Conservation (phyloP, 306 rosid genomes). For the Nissolia schottii region DNA sequence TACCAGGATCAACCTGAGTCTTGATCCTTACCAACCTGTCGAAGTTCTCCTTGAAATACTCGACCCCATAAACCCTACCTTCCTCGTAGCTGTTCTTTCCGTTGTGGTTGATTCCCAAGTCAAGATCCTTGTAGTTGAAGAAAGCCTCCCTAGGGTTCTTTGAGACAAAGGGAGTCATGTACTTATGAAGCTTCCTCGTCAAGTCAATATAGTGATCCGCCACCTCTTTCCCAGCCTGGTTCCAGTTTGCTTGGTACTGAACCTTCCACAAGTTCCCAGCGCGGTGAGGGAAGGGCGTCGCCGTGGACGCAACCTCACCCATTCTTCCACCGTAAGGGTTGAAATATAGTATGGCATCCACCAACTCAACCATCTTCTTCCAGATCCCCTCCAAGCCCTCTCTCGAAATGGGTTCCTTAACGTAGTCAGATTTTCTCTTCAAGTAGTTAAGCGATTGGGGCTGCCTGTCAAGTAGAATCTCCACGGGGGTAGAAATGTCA, state of each 20-base stretch:
- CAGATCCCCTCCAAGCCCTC: too few species aligned
- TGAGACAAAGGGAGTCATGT: constrained; percentile 48
- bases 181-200: constrained; percentile 38
- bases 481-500: constrained; percentile 27
- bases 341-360: constrained; percentile 33
- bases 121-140: constrained; percentile 52
- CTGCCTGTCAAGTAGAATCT: constrained; percentile 41
- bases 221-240: constrained; percentile 27
- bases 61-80: constrained; percentile 43
- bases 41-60: too few species aligned
- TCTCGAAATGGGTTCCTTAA: constrained; percentile 41
- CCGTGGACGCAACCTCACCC: constrained; percentile 39
- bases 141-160: constrained; percentile 48
- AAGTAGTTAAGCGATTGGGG: constrained; percentile 31
- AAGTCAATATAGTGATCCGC: constrained; percentile 16
- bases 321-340: constrained; percentile 55
- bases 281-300: constrained; percentile 52
- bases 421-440: constrained; percentile 56
- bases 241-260: constrained; percentile 53
- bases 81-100: constrained; percentile 33
- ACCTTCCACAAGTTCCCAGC: constrained; percentile 48
- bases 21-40: constrained; percentile 41
- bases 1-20: constrained; percentile 43
- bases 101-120: constrained; percentile 39
- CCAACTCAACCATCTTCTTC: constrained; percentile 41